phyloP scores from a whole-genome alignment of 2,329 filamentous ascomycete genomes.

The Teratosphaeria gauchensis region DNA sequence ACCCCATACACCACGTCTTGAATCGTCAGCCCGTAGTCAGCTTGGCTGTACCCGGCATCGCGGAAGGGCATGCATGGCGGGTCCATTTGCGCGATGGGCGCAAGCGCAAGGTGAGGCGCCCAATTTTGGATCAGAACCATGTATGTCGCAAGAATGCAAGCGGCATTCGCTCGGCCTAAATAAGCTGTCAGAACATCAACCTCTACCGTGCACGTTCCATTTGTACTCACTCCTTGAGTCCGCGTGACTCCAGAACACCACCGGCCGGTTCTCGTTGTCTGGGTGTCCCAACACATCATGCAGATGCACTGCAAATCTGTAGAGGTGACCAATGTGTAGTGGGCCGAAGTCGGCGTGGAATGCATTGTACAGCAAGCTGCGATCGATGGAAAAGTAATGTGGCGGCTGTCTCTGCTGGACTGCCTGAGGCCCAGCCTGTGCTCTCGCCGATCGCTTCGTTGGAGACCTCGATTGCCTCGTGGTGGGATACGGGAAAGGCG shows the following conservation, averaged over 20 bases:
- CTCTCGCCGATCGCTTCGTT: slow-evolving; percentile 64
- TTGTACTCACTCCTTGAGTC: slow-evolving; percentile 66
- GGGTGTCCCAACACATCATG: slow-evolving; percentile 90
- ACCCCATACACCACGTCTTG: slow-evolving; percentile 98
- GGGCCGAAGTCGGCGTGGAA: slow-evolving; percentile 98
- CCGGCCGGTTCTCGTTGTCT: slow-evolving; percentile 77
- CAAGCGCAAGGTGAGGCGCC: slow-evolving; percentile 90
- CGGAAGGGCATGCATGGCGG: slow-evolving; percentile 98
- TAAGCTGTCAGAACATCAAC: slow-evolving; percentile 10
- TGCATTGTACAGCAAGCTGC: slow-evolving; percentile 81
- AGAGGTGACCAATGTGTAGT: slow-evolving; percentile 92
- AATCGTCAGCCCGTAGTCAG: slow-evolving; percentile 89
- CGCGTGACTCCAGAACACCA: slow-evolving; percentile 92
- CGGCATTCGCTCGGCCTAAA: slow-evolving; percentile 78
- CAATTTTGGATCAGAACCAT: slow-evolving; percentile 98
- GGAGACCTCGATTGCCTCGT: slow-evolving; percentile 52
- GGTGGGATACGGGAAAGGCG: slow-evolving; percentile 72
- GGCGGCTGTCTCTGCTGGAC: slow-evolving; percentile 43
- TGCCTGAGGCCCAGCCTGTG: slow-evolving; percentile 48
- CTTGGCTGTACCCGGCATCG: slow-evolving; percentile 95
- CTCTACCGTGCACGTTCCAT: no score
- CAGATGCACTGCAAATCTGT: slow-evolving; percentile 90
- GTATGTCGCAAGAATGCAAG: slow-evolving; percentile 91
- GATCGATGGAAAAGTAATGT: slow-evolving; percentile 89
- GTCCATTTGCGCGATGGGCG: slow-evolving; percentile 91